A percentile compares a stretch with the other conserved stretches of the same genome.
phyloP scores from a whole-genome alignment of 2,329 filamentous ascomycete species.

The Diplodia mutila region DNA sequence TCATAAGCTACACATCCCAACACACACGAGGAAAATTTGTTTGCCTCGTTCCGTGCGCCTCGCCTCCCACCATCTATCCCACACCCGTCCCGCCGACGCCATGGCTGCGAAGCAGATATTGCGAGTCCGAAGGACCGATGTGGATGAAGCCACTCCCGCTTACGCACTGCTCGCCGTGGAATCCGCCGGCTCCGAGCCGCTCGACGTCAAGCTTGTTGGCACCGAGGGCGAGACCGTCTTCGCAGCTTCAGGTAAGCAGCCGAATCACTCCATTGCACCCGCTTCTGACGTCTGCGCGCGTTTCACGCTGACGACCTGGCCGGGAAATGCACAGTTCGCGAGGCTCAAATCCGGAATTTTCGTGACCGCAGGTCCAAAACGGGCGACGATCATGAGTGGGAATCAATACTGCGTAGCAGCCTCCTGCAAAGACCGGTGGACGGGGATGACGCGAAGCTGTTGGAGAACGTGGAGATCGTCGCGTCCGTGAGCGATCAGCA shows the following conservation, averaged over 20 bases:
- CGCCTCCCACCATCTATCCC: not conserved
- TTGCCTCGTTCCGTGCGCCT: slow-evolving; percentile 8
- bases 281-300: slow-evolving; percentile 32
- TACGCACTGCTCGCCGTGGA: slow-evolving; percentile 66
- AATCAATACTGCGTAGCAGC: slow-evolving; percentile 60
- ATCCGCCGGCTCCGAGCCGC: slow-evolving; percentile 53
- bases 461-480: slow-evolving; percentile 60
- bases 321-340: slow-evolving; percentile 35
- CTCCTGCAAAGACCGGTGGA: slow-evolving; percentile 50
- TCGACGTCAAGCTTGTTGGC: slow-evolving; percentile 69
- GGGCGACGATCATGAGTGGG: slow-evolving; percentile 63
- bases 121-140: slow-evolving; percentile 61
- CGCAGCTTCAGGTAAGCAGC: slow-evolving; percentile 58
- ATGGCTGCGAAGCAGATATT: slow-evolving; percentile 48
- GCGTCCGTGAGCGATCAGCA: slow-evolving; percentile 59
- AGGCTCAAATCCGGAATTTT: slow-evolving; percentile 36
- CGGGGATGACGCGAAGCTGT: slow-evolving; percentile 47
- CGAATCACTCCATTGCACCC: slow-evolving; percentile 26
- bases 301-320: slow-evolving; percentile 26
- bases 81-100: slow-evolving; percentile 20
- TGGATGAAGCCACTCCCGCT: slow-evolving; percentile 37
- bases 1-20: slow-evolving; percentile 10
- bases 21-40: not conserved
- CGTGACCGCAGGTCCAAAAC: slow-evolving; percentile 29
- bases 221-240: slow-evolving; percentile 70